Base-by-base conservation (phyloP, 345 rosid species). In the Barbarea vulgaris region DNA sequence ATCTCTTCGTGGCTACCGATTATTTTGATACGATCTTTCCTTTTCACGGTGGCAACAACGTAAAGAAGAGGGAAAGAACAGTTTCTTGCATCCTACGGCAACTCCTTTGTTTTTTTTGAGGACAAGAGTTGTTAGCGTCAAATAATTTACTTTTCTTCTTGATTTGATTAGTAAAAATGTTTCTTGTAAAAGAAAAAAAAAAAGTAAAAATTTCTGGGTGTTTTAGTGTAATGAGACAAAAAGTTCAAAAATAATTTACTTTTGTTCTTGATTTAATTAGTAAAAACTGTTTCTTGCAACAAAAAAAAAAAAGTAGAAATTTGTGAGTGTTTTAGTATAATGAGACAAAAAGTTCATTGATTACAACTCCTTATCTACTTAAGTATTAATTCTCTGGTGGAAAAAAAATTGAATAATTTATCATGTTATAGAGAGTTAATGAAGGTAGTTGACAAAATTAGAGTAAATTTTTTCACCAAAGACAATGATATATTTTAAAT, bases 11-110 rank as follows among this genome's bases (percentile, higher is more conserved):
- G 24, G 74, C 27, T 25, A 59, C 57, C 5, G 11, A 70, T 3
- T 14, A 14, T 27, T 34, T 13, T 47, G n/a, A 24, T 21, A 58
- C 13, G 27, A 70, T 70, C 18, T 70, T 10, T 47, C 50, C 27
- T 47, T n/a, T 15, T 59, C 57, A 30, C 7, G 14, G 62, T 54
- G 19, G 28, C 18, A 54, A 33, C 39, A 34, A 46, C 62, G 63
- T 25, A 55, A 53, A 54, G 64, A 69, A 0, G 9, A 31, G 10
- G 31, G 54, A 11, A 67, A 52, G 0, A 30, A 54, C 27, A 53
- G 54, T 63, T 42, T 64, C 77, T 53, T 73, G 63, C 27, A 31
- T 9, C 46, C 7, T 42, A 64, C 47, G 77, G n/a, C 5, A 46
- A 10, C 21, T 41, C 9, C 0, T 31, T 41, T 53, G 19, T 37